Conservation (phyloP, 805 yeast species). For the Teunomyces pallodes region DNA sequence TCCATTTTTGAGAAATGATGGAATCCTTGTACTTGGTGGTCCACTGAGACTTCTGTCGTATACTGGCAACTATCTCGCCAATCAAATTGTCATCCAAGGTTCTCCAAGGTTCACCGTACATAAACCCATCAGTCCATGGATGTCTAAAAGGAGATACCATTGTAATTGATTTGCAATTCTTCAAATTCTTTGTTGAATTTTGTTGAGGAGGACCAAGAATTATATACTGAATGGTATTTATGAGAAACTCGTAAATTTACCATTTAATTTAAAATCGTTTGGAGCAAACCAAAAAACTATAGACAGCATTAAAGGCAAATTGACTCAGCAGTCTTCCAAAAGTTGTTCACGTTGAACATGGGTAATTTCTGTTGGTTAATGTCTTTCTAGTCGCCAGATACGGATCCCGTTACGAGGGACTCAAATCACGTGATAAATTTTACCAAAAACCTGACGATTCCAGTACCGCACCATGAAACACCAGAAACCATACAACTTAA, state of each 20-base stretch:
- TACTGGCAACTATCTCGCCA: slow-evolving; percentile 12
- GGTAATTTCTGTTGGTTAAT: no score
- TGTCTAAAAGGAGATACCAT: not conserved
- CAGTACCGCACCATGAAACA: not conserved
- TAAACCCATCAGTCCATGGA: not conserved
- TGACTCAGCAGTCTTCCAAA: no score
- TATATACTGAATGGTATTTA: no score
- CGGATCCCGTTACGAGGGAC: no score
- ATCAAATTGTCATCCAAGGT: slow-evolving; percentile 15
- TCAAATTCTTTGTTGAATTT: not conserved
- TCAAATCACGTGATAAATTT: no score
- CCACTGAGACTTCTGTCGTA: slow-evolving; percentile 29
- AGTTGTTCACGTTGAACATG: no score
- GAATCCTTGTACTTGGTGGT: slow-evolving; percentile 19
- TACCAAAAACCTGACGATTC: not conserved
- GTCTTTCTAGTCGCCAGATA: no score
- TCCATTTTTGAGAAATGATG: slow-evolving; percentile 24
- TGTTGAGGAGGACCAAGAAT: not conserved
- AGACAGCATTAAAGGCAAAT: no score
- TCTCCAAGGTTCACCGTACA: not conserved
- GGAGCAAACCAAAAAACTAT: no score
- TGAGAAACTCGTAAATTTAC: no score
- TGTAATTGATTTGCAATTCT: not conserved
- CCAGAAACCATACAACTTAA: not conserved
- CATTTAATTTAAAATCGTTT: no score